phyloP scores from a whole-genome alignment of 352 stramenopile genomes.

The Phytophthora hybrid region DNA sequence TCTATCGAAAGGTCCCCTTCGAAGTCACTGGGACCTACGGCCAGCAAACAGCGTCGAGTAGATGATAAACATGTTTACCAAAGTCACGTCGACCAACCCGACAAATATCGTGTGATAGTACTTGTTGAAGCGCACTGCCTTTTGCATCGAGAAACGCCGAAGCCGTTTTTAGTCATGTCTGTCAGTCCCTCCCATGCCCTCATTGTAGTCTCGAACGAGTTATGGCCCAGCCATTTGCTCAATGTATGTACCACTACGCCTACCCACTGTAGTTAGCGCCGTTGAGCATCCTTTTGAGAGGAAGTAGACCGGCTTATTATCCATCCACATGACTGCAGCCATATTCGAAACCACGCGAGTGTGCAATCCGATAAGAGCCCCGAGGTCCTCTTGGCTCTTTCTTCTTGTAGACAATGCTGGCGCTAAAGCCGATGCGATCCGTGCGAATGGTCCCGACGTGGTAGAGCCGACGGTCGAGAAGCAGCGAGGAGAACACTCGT shows the following conservation, averaged over 20 bases:
- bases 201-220: constrained; percentile 5
- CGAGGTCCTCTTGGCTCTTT: neutral
- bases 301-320: constrained; percentile 14
- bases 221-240: neutral
- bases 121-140: constrained; percentile 8
- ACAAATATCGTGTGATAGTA: constrained; percentile 22
- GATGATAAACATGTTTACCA: constrained; percentile 17
- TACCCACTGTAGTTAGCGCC: neutral
- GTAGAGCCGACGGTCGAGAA: constrained; percentile 8
- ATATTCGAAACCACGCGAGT: constrained; percentile 6
- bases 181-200: constrained; percentile 14
- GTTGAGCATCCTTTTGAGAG: constrained; percentile 8
- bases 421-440: constrained; percentile 1
- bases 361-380: neutral
- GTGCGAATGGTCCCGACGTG: constrained; percentile 15
- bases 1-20: constrained; percentile 8
- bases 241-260: neutral
- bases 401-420: constrained; percentile 14
- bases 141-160: constrained; percentile 16
- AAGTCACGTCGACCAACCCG: constrained; percentile 7
- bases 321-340: neutral
- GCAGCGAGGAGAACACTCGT: constrained; percentile 13
- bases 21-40: constrained; percentile 10
- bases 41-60: constrained; percentile 1
- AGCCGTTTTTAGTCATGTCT: constrained; percentile 13